Percentiles rank a stretch among this genome's conserved stretches.
phyloP scores from a whole-genome alignment of 225 moss, liverwort and hornwort species.

The Physcomitrellopsis africana region DNA sequence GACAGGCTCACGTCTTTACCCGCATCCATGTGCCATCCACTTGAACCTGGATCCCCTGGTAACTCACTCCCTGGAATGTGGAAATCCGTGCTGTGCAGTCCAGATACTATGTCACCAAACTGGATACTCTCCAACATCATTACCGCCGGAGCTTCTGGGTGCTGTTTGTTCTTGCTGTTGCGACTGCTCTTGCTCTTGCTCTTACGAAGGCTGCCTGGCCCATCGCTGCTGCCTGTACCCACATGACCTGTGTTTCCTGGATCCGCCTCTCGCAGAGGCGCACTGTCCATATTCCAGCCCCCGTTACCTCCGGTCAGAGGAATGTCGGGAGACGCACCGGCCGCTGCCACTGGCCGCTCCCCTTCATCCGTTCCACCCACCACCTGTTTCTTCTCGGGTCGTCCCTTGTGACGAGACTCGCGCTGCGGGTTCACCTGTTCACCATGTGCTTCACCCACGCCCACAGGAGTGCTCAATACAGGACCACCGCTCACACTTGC shows the following conservation, averaged over 20 bases:
- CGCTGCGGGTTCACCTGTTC: conserved; percentile 40
- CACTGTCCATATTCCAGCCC: conserved; percentile 54
- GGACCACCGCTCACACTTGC: conserved; percentile 35
- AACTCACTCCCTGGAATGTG: conserved; percentile 43
- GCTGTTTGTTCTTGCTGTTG: conserved; percentile 57
- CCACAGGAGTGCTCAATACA: conserved; percentile 43
- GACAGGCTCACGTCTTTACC: conserved; percentile 44
- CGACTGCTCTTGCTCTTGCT: conserved; percentile 69
- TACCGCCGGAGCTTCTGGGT: conserved; percentile 50
- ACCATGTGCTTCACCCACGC: conserved; percentile 21
- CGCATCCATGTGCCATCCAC: conserved; percentile 28
- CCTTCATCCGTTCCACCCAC: conserved; percentile 38
- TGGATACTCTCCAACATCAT: conserved; percentile 52
- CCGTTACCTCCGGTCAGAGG: conserved; percentile 35
- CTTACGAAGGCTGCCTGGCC: conserved; percentile 46
- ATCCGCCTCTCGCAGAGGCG: conserved; percentile 37
- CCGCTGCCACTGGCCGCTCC: conserved; percentile 9
- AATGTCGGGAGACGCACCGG: not conserved
- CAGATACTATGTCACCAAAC: conserved; percentile 56
- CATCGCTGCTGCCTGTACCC: conserved; percentile 41
- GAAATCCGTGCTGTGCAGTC: conserved; percentile 36
- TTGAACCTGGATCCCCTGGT: conserved; percentile 8
- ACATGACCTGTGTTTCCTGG: conserved; percentile 21
- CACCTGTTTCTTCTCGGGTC: conserved; percentile 52
- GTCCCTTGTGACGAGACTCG: conserved; percentile 39